Base-by-base conservation (phyloP, 2,329 filamentous ascomycete species). In the Claviceps sp. region DNA sequence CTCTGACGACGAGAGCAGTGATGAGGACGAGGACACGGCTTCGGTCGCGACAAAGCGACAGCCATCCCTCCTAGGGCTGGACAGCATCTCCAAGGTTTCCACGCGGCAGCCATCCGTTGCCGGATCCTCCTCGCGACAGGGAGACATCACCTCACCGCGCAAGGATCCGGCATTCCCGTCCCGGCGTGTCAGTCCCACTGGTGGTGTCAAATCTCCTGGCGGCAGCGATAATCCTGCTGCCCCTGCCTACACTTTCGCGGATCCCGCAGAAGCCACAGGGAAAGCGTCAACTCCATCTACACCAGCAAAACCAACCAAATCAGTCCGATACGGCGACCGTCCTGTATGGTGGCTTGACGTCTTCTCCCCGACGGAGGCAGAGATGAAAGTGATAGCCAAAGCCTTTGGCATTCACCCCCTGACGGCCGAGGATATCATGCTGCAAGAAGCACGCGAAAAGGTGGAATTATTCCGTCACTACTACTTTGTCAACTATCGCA, bases 261-360 rank as follows among this genome's bases (percentile, higher is more conserved):
- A 53, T 55, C 14, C 56, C 59, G 55, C 60, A 22, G 62, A 68
- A 14, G 19, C 42, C 13, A 22, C 13, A 16, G 42, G 24, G 22
- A 34, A 34, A 34, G 30, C 30, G 10, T 34, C 30, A 34, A 34
- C 30, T 11, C 30, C 30, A 34, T 34, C 30, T 34, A 34, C 30
- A 11, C 22, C 42, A 19, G 7, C 42, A 24, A 22, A 26, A 2
- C 42, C 22, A 44, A 16, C 13, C 22, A 78, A 76, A 56, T 65
- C 71, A 1, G 73, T 80, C 54, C 73, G 75, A 51, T 84, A 82
- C 58, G 91, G 91, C 1, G 85, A 93, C 26, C 82, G 90, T 5
- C 93, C 93, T 5, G 90, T 93, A 0, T 98, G 93, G 80, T 98
- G 93, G 93, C 78, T 98, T 4, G 93, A 98, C 68, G 81, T 98